Percentiles rank a stretch among this genome's conserved stretches.
Conservation (phyloP, 108 stramenopile genomes). For the Chaetoceros muelleri region DNA sequence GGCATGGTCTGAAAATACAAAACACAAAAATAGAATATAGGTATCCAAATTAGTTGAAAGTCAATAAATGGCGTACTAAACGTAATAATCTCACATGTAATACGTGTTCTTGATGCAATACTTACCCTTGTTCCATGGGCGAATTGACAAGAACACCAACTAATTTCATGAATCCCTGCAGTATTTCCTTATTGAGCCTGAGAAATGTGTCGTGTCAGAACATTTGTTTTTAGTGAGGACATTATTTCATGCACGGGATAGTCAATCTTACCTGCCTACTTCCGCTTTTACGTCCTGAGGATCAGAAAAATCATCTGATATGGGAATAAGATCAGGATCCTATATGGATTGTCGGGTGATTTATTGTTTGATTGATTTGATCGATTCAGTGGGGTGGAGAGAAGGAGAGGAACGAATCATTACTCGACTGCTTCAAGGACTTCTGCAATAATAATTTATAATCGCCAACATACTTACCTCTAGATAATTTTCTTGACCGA, state of each 20-base stretch:
- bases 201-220: background rate
- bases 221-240: background rate
- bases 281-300: background rate
- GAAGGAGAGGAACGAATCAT: background rate
- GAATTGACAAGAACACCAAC: conserved; percentile 64
- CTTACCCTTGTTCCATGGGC: conserved; percentile 74
- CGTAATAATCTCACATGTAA: background rate
- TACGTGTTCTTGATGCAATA: background rate
- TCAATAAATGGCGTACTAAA: background rate
- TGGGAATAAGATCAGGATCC: background rate
- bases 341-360: background rate
- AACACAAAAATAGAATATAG: conserved; percentile 1
- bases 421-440: conserved; percentile 1
- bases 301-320: background rate
- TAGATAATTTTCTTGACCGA: conserved; percentile 32
- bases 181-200: conserved; percentile 50
- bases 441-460: conserved; percentile 82
- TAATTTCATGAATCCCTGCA: conserved; percentile 53
- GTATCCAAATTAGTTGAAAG: background rate
- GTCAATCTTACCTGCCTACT: background rate
- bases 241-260: background rate
- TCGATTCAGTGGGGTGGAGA: background rate
- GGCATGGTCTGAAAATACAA: conserved; percentile 27
- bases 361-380: too few relatives aligned
- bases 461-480: conserved; percentile 69